Conservation (phyloP, 495 filamentous ascomycete genomes). For the Hypoxylon fuscum region DNA sequence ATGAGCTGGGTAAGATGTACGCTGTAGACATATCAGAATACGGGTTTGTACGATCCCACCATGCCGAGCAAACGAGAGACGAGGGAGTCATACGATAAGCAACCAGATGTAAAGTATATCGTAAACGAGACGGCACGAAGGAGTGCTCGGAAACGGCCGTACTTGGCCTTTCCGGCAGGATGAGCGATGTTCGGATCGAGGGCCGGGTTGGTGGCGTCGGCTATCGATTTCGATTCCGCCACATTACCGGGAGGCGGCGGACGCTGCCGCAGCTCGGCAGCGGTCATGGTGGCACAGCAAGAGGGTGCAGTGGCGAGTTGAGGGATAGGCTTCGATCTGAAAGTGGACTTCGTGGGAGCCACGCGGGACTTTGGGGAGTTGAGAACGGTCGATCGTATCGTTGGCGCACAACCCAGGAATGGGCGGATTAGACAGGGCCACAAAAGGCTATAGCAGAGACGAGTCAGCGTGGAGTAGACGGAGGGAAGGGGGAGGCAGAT, state of each 20-base stretch:
- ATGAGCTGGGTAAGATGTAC: conserved; percentile 72
- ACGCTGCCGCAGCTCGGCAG: conserved; percentile 55
- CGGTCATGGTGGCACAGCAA: conserved; percentile 46
- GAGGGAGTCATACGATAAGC: conserved; percentile 50
- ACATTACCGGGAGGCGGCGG: conserved; percentile 35
- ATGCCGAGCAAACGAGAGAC: not conserved
- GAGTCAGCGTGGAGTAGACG: conserved; percentile 4
- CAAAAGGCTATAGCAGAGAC: conserved; percentile 7
- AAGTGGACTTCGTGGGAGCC: not conserved
- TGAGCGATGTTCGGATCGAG: conserved; percentile 50
- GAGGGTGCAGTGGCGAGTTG: not conserved
- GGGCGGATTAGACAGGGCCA: not conserved
- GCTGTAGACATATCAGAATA: conserved; percentile 47
- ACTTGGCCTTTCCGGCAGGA: conserved; percentile 71
- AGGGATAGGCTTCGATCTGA: not conserved
- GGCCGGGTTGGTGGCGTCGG: conserved; percentile 47
- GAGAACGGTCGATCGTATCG: not conserved
- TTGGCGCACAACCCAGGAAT: not conserved
- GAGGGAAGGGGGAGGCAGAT: not conserved
- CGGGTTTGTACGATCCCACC: not conserved
- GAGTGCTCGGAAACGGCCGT: conserved; percentile 71
- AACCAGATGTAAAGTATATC: conserved; percentile 71
- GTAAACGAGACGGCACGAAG: conserved; percentile 69
- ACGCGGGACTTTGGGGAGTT: not conserved
- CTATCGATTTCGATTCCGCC: conserved; percentile 28